Conservation (phyloP, 345 rosid genomes). For the Linum tenue region DNA sequence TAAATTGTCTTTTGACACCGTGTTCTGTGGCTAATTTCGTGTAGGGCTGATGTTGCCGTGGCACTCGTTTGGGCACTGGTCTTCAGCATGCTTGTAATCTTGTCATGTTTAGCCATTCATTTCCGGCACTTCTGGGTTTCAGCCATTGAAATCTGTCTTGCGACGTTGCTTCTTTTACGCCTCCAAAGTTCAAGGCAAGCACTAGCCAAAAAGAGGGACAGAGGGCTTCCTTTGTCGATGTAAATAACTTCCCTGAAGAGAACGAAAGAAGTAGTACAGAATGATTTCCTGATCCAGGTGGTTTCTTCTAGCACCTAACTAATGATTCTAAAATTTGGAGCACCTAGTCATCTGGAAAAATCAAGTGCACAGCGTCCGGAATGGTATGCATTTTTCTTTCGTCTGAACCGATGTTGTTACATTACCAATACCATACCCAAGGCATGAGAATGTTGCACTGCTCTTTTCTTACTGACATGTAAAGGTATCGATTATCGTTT, state of each 20-base stretch:
- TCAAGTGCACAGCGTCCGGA: conserved; percentile 1
- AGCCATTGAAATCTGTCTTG: conserved; percentile 21
- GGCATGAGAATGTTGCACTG: conserved; percentile 5
- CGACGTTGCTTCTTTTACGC: conserved; percentile 27
- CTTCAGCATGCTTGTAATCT: conserved; percentile 28
- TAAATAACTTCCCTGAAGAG: conserved; percentile 11
- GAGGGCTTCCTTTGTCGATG: conserved; percentile 44
- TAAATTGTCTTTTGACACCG: background rate
- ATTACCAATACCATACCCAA: conserved; percentile 4
- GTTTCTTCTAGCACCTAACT: background rate
- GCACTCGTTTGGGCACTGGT: conserved; percentile 35
- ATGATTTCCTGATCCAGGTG: conserved; percentile 2
- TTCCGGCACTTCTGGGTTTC: conserved; percentile 30
- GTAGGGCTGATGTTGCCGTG: conserved; percentile 40
- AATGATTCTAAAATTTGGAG: conserved; percentile 2
- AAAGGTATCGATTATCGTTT: conserved; percentile 4
- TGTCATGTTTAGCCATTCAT: conserved; percentile 23
- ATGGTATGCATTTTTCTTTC: conserved; percentile 18
- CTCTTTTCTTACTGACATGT: conserved; percentile 2
- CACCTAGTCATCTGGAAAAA: conserved; percentile 10
- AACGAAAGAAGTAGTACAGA: conserved; percentile 3
- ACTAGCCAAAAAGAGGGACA: conserved; percentile 34
- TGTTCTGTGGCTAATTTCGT: conserved; percentile 8
- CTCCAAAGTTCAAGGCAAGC: conserved; percentile 33
- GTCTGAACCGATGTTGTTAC: conserved; percentile 4